Evolutionary conservation across 306 rosid genomes (phyloP).

Genomic region (Arachis stenosperma): DNA sequence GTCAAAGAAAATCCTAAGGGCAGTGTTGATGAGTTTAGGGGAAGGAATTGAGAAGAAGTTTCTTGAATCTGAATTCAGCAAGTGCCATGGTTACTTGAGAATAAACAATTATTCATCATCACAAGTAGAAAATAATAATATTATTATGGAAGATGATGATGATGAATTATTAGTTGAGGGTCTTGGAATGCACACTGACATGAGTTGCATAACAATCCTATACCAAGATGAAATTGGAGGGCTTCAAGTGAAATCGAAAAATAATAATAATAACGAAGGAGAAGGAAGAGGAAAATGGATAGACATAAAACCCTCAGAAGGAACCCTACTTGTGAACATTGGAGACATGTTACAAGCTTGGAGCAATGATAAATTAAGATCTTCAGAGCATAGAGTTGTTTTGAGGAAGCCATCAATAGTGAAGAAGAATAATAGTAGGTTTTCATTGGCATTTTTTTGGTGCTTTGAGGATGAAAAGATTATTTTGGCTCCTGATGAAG

Average conservation of each 20-base stretch:
- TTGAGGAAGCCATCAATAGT: conserved; percentile 48
- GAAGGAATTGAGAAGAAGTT: conserved; percentile 57
- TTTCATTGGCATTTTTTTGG: conserved; percentile 87
- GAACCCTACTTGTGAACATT: conserved; percentile 71
- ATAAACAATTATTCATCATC: conserved; percentile 70
- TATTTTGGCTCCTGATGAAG: conserved; percentile 67
- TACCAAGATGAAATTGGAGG: conserved; percentile 74
- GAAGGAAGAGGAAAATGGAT: conserved; percentile 54
- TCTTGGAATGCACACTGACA: conserved; percentile 83
- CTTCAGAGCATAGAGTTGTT: conserved; percentile 82
- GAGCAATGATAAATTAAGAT: conserved; percentile 77
- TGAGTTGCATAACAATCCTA: conserved; percentile 75
- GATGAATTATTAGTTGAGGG: conserved; percentile 61
- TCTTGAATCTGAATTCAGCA: conserved; percentile 58
- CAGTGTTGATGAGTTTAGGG: conserved; percentile 60
- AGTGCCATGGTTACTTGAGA: conserved; percentile 74
- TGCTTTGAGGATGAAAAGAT: conserved; percentile 76
- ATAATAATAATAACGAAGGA: not conserved
- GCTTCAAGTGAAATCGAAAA: conserved; percentile 74
- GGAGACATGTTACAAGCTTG: conserved; percentile 93
- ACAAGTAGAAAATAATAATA: too few relatives aligned
- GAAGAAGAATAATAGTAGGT: conserved; percentile 31
- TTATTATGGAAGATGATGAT: not conserved
- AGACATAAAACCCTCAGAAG: conserved; percentile 68
- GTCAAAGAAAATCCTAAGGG: conserved; percentile 59